Percentiles rank a stretch among this genome's conserved stretches.
Conservation (phyloP, 768 basidiomycete genomes). For the Auriscalpium microsporum region DNA sequence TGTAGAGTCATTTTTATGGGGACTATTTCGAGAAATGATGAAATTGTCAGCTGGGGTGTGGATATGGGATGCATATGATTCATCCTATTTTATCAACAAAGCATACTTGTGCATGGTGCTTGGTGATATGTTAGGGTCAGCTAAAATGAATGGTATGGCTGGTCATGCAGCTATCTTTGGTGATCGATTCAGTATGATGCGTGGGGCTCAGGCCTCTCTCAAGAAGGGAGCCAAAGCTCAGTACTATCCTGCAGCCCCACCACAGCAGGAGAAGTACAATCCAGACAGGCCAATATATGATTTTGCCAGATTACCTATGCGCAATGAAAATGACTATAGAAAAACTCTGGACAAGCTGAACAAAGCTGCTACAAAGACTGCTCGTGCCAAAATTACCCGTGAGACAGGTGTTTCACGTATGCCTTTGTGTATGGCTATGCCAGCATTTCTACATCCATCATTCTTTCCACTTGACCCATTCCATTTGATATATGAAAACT, state of each 20-base stretch:
- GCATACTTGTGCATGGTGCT: constrained; percentile 16
- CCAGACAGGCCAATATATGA: background rate
- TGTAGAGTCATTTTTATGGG: background rate
- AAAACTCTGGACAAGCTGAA: background rate
- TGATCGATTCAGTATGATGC: constrained; percentile 20
- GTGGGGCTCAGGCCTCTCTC: background rate
- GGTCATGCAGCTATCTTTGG: constrained; percentile 15
- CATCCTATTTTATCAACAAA: background rate
- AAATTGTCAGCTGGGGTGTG: background rate
- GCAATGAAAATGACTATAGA: background rate
- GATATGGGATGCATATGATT: background rate
- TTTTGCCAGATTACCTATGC: background rate
- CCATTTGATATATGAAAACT: background rate
- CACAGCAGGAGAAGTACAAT: background rate
- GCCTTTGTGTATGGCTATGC: background rate
- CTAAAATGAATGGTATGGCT: constrained; percentile 15
- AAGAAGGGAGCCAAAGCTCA: background rate
- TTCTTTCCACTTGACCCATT: background rate
- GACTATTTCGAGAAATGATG: background rate
- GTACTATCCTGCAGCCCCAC: background rate
- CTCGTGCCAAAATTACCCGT: background rate
- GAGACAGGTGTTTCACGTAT: background rate
- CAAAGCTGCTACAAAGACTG: background rate
- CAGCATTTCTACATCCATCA: background rate
- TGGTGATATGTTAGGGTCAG: constrained; percentile 28